Evolutionary conservation across 2,329 filamentous ascomycete species (phyloP).

Genomic region (Pseudopithomyces maydicus): DNA sequence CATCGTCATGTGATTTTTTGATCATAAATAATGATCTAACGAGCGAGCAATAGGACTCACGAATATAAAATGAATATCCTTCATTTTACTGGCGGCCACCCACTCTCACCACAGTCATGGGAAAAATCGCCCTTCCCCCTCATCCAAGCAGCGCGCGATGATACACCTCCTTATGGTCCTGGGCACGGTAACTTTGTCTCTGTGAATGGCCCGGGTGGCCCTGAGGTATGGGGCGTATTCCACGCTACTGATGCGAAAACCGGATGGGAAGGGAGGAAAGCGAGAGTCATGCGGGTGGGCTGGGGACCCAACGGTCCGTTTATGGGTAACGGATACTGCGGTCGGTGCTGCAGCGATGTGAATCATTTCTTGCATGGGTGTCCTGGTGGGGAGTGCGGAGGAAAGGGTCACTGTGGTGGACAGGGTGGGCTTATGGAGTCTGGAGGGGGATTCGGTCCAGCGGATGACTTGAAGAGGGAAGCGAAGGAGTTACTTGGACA

Average conservation of each 20-base stretch:
- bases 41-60: conserved; percentile 39
- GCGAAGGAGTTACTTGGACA: conserved; percentile 27
- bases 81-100: conserved; percentile 48
- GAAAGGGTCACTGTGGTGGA: conserved; percentile 27
- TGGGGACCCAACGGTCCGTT: conserved; percentile 44
- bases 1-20: too few species aligned
- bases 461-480: conserved; percentile 22
- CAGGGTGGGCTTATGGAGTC: conserved; percentile 18
- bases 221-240: conserved; percentile 51
- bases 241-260: conserved; percentile 54
- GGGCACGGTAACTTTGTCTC: conserved; percentile 54
- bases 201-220: conserved; percentile 36
- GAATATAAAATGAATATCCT: conserved; percentile 56
- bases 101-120: conserved; percentile 46
- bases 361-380: conserved; percentile 38
- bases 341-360: conserved; percentile 37
- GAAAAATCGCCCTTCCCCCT: conserved; percentile 46
- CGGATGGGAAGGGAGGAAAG: conserved; percentile 52
- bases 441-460: conserved; percentile 13
- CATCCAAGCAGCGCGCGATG: conserved; percentile 40
- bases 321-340: conserved; percentile 50
- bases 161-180: conserved; percentile 50
- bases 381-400: conserved; percentile 31
- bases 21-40: too few species aligned
- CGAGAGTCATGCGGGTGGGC: conserved; percentile 51